Evolutionary conservation across 2,329 filamentous ascomycete genomes (phyloP).

Genomic region (Cryphonectria naterciae): DNA sequence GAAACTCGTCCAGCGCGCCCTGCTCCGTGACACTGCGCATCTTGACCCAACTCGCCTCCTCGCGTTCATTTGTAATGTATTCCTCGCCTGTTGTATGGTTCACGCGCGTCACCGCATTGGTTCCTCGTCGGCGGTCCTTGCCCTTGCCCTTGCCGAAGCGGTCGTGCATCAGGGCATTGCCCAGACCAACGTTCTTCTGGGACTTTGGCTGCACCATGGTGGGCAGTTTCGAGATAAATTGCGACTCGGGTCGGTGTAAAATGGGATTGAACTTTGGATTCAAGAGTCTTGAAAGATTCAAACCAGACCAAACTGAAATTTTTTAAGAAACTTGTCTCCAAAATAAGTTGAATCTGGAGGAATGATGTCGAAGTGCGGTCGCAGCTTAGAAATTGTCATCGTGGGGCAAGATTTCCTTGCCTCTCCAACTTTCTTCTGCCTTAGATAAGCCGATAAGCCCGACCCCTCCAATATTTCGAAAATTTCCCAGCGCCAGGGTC

Average conservation of each 20-base stretch:
- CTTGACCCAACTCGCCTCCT: conserved; percentile 97
- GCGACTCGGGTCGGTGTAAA: not conserved
- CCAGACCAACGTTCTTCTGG: conserved; percentile 92
- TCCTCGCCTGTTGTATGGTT: conserved; percentile 81
- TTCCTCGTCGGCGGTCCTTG: conserved; percentile 73
- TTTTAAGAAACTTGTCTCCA: conserved; percentile 2
- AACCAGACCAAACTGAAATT: not conserved
- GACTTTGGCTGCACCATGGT: conserved; percentile 77
- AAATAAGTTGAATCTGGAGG: conserved; percentile 5
- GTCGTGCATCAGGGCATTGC: conserved; percentile 98
- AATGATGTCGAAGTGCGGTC: conserved; percentile 15
- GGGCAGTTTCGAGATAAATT: conserved; percentile 28
- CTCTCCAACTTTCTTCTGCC: conserved; percentile 11
- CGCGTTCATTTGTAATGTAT: conserved; percentile 88
- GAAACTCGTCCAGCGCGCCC: conserved; percentile 92
- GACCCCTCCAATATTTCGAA: conserved; percentile 9
- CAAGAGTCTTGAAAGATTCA: not conserved
- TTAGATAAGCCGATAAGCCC: conserved; percentile 24
- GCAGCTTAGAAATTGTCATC: conserved; percentile 32
- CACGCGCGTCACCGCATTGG: conserved; percentile 62
- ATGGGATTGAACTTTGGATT: no score
- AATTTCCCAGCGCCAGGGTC: conserved; percentile 19
- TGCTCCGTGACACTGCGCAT: conserved; percentile 99
- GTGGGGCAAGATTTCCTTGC: conserved; percentile 34
- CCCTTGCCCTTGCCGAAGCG: conserved; percentile 94